Evolutionary conservation across 192 early-diverging fungal genomes (phyloP), one percentile per base, ranked within the genome.

Genomic region (Dissophora globulifera): DNA sequence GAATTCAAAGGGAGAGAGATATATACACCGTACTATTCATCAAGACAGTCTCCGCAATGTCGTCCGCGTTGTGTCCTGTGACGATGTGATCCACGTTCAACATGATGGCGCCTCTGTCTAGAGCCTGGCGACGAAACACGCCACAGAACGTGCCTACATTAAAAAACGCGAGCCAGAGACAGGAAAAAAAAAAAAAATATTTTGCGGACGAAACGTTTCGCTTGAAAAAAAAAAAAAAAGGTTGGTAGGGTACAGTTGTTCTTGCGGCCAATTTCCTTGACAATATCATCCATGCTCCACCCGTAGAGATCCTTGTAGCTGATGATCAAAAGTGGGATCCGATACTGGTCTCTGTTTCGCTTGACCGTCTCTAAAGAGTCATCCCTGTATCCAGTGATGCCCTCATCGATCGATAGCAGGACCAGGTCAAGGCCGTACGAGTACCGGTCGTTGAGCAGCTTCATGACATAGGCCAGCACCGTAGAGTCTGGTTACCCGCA

Each of bases 251-350:
- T 78, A 81, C 97, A 99, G 80, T 99, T 99, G 79, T 97, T 99
- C 78, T 98, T 98, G 53, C 91, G 85, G 0, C 97, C 97, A 19
- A 98, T 92, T 49, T 96, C 90, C 55, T 89, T 88, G 7, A 99
- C 97, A 71, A 99, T 98, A 27, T 90, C 84, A 83, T 99, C 97
- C 97, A 99, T 99, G 45, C 89, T 93, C 97, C 97, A 99, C 17
- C 95, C 95, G 81, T 98, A 99, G 11, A 99, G 85, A 65, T 98
- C 92, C 62, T 92, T 86, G 64, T 99, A 99, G 1, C 94, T 95
- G 19, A 99, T 90, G 58, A 99, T 95, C 61, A 93, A 89, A 3
- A 99, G 79, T 2, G 97, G 97, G 53, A 99, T 88, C 13, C 84
- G 86, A 67, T 99, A 99, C 78, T 99, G 95, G 54, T 91, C 81